Conservation (phyloP, 495 filamentous ascomycete genomes). For the Emericellopsis terricola region DNA sequence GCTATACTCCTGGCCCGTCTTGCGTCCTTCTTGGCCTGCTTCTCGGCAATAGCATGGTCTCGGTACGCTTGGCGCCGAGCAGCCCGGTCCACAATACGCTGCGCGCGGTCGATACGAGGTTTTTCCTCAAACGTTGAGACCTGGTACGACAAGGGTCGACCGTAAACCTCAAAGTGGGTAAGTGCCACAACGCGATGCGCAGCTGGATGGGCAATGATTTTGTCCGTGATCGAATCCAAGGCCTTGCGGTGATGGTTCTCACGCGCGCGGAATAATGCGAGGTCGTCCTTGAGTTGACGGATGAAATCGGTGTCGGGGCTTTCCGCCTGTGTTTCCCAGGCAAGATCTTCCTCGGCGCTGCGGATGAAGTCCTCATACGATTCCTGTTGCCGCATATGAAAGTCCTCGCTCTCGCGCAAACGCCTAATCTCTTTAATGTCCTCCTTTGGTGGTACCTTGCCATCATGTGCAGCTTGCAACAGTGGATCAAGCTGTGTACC, state of each 20-base stretch:
- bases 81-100: too few relatives aligned
- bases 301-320: neutral
- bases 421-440: too few relatives aligned
- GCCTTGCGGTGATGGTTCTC: neutral
- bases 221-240: neutral
- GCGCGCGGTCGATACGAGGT: too few relatives aligned
- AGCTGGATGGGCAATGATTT: neutral
- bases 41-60: too few relatives aligned
- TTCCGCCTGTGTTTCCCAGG: neutral
- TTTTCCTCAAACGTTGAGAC: neutral
- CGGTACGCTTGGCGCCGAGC: too few relatives aligned
- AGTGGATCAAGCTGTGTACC: too few relatives aligned
- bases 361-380: too few relatives aligned
- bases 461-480: too few relatives aligned
- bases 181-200: neutral
- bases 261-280: neutral
- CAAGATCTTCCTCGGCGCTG: neutral
- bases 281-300: neutral
- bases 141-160: neutral
- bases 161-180: constrained; percentile 1
- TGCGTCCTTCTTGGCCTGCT: too few relatives aligned
- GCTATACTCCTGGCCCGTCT: too few relatives aligned
- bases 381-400: constrained; percentile 1
- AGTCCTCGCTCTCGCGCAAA: neutral
- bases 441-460: too few relatives aligned